A percentile compares a stretch with the other conserved stretches of the same genome.
phyloP scores from a whole-genome alignment of 2,329 filamentous ascomycete genomes.

The Trichoderma citrinoviride region DNA sequence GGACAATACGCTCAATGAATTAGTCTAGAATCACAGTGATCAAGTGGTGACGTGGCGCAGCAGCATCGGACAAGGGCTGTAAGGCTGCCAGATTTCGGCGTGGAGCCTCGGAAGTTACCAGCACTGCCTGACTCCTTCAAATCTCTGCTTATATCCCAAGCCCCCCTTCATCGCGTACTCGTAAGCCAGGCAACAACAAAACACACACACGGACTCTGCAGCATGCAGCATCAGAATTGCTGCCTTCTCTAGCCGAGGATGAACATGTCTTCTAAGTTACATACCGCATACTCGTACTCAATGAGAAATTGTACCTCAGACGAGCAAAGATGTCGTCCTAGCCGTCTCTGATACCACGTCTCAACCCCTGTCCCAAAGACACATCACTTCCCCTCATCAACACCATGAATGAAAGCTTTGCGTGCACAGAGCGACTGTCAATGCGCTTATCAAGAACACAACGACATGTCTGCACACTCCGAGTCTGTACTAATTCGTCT shows the following conservation, averaged over 20 bases:
- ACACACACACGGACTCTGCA: background rate
- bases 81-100: slow-evolving; percentile 13
- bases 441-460: too few species aligned
- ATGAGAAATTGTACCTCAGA: background rate
- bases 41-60: slow-evolving; percentile 4
- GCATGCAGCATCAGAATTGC: background rate
- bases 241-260: too few species aligned
- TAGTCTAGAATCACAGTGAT: background rate
- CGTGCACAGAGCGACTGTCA: too few species aligned
- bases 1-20: too few species aligned
- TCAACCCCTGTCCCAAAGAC: background rate
- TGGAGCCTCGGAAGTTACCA: background rate
- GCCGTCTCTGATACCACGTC: background rate
- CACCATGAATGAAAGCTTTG: background rate
- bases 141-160: background rate
- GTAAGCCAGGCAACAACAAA: slow-evolving; percentile 3
- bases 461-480: too few species aligned
- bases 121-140: background rate
- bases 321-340: background rate
- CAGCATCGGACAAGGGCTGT: background rate
- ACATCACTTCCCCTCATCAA: background rate
- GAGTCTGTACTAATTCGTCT: too few species aligned
- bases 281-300: background rate
- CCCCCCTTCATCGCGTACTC: background rate
- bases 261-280: too few species aligned